phyloP scores from a whole-genome alignment of 352 stramenopile species.

The Thraustochytrium striatum region DNA sequence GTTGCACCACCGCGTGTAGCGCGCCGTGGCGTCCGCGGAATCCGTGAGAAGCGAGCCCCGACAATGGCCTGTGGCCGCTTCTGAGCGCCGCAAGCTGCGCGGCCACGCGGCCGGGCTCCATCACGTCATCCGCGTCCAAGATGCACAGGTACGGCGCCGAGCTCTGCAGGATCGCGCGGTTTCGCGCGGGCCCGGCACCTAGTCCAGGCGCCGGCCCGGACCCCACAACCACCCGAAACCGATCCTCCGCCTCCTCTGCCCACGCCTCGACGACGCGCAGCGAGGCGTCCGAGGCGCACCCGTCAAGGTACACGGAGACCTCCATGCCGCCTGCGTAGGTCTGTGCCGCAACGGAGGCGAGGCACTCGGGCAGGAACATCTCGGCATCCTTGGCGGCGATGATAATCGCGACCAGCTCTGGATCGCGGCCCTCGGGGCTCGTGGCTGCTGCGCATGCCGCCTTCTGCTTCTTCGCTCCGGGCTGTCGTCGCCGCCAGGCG shows the following conservation, averaged over 20 bases:
- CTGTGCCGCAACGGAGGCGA: conserved; percentile 46
- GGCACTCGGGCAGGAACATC: conserved; percentile 51
- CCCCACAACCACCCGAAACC: conserved; percentile 15
- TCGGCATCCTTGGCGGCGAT: conserved; percentile 53
- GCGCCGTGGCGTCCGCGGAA: conserved; percentile 49
- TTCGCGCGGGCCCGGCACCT: conserved; percentile 50
- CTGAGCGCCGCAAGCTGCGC: conserved; percentile 45
- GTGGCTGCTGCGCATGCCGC: too few species aligned
- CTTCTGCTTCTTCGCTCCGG: too few species aligned
- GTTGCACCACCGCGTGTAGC: conserved; percentile 53
- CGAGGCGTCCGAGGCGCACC: conserved; percentile 49
- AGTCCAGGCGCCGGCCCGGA: not conserved
- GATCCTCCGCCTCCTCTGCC: conserved; percentile 6
- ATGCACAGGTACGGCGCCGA: conserved; percentile 49
- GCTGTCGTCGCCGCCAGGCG: too few species aligned
- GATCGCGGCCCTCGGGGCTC: too few species aligned
- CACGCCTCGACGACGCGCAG: conserved; percentile 44
- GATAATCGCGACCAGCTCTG: conserved; percentile 24
- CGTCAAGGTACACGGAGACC: conserved; percentile 45
- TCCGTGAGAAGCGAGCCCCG: conserved; percentile 51
- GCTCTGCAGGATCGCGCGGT: conserved; percentile 42
- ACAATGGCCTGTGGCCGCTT: conserved; percentile 46
- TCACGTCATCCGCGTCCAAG: conserved; percentile 54
- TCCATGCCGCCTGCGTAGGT: conserved; percentile 45
- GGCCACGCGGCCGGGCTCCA: conserved; percentile 50